Evolutionary conservation across 345 rosid species (phyloP).

Genomic region (Nasturtium officinale): DNA sequence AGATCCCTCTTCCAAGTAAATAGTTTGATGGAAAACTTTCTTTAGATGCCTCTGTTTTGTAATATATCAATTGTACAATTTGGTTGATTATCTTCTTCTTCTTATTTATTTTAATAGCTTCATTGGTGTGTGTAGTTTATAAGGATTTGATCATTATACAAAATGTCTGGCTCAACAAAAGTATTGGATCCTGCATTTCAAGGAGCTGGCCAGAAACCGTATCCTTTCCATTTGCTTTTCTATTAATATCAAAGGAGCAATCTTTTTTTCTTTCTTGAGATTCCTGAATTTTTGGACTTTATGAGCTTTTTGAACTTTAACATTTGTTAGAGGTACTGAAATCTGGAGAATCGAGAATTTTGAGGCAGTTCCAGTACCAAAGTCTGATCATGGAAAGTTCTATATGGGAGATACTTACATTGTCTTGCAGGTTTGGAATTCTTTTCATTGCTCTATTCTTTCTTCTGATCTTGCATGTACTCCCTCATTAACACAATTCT

Average conservation of each 20-base stretch:
- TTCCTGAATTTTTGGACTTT: constrained; percentile 26
- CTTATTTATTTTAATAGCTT: not conserved
- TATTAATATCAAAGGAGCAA: not conserved
- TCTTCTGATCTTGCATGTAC: not conserved
- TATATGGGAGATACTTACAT: constrained; percentile 94
- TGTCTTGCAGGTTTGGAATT: constrained; percentile 71
- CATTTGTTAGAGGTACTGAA: constrained; percentile 78
- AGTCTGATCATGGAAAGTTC: constrained; percentile 92
- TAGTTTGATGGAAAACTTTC: not conserved
- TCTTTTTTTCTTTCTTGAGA: not conserved
- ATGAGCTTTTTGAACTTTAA: constrained; percentile 52
- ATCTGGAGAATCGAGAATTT: constrained; percentile 99
- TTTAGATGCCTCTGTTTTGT: not conserved
- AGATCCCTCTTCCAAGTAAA: not conserved
- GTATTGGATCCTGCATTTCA: constrained; percentile 93
- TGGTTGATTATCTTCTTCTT: not conserved
- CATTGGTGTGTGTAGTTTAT: constrained; percentile 3
- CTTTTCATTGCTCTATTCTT: not conserved
- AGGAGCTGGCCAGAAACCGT: constrained; percentile 94
- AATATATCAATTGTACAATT: not conserved
- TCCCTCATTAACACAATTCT: not conserved
- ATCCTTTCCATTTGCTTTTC: constrained; percentile 54
- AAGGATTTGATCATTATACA: constrained; percentile 3
- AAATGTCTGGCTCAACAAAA: constrained; percentile 83
- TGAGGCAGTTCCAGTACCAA: constrained; percentile 79